phyloP scores from a whole-genome alignment of 768 basidiomycete species.

The Hortiboletus campestris region DNA sequence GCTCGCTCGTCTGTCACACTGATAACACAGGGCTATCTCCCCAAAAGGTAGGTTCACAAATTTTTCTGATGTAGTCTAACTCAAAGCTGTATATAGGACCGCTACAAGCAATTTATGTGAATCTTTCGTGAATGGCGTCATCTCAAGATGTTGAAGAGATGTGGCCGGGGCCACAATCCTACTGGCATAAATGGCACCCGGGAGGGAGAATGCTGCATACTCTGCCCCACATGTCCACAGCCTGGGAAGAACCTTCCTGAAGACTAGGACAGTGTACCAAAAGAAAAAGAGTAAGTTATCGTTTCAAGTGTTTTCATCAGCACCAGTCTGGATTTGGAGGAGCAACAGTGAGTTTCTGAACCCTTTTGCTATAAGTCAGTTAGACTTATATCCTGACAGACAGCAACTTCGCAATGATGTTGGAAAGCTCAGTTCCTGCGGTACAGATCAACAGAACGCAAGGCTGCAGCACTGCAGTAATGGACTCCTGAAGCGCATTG shows the following conservation, averaged over 20 bases:
- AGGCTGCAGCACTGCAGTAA: no score
- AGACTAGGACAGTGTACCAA: not conserved
- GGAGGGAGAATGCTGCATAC: no score
- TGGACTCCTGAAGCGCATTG: no score
- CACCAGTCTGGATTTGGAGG: no score
- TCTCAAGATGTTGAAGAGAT: not conserved
- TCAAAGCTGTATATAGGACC: not conserved
- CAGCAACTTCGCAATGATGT: no score
- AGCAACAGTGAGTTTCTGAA: no score
- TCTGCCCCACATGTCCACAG: not conserved
- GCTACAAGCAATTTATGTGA: not conserved
- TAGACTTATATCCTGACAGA: no score
- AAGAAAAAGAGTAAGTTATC: not conserved
- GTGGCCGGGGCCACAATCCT: not conserved
- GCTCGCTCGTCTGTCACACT: not conserved
- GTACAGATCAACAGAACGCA: no score
- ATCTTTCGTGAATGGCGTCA: not conserved
- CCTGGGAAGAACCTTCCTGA: not conserved
- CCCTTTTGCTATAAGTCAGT: no score
- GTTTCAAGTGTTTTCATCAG: no score
- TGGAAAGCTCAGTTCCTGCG: no score
- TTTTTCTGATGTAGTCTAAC: no score
- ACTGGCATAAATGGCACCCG: not conserved
- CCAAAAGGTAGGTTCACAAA: not conserved
- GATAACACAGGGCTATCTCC: not conserved